phyloP scores from a whole-genome alignment of 768 basidiomycete species.

The Hydnum rufescens region DNA sequence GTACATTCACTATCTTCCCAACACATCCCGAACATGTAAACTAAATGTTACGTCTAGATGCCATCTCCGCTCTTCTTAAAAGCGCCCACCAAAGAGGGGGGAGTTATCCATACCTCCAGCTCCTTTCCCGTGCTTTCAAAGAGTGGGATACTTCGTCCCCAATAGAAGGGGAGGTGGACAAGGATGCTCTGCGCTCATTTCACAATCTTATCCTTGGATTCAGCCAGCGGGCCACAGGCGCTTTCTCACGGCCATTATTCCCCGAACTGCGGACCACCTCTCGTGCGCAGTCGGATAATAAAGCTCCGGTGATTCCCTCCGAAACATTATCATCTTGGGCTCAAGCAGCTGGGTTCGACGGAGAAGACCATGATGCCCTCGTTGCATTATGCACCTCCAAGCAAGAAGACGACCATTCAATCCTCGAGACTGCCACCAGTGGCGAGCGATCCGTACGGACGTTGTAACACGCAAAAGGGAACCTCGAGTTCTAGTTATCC shows the following conservation, averaged over 20 bases:
- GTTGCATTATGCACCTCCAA: not conserved
- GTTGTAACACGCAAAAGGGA: slow-evolving; percentile 4
- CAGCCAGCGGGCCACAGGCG: not conserved
- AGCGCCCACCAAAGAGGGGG: not conserved
- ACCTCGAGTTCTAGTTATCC: no score
- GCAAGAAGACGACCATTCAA: not conserved
- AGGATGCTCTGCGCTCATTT: not conserved
- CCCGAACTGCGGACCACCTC: not conserved
- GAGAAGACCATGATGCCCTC: not conserved
- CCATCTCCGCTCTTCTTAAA: slow-evolving; percentile 6
- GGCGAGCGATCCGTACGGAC: slow-evolving; percentile 5
- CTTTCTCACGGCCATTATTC: not conserved
- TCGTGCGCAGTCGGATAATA: not conserved
- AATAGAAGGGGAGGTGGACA: not conserved
- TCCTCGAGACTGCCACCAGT: not conserved
- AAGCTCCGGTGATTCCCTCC: not conserved
- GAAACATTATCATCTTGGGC: not conserved
- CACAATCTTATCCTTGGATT: not conserved
- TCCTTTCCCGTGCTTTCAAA: slow-evolving; percentile 1
- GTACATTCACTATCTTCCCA: not conserved
- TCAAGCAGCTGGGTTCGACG: not conserved
- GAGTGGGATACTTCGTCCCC: not conserved
- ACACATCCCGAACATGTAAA: no score
- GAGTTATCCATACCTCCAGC: slow-evolving; percentile 1
- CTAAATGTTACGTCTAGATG: slow-evolving; percentile 5